These are phyloP conservation scores for Cucumis hystrix DNA, from an alignment of 306 rosid genomes.

Conservation along the genomic window DNA sequence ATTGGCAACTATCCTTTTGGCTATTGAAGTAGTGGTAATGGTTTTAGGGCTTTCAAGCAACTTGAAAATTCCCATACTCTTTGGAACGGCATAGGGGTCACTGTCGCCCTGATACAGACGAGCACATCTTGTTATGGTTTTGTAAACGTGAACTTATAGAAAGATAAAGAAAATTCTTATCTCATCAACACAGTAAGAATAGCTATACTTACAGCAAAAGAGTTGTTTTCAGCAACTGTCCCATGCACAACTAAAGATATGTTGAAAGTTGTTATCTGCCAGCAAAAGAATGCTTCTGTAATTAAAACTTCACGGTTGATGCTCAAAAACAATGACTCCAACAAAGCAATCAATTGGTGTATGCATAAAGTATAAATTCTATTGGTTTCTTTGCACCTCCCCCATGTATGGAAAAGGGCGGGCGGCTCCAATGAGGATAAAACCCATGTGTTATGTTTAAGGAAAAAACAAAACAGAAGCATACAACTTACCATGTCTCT, in stretches of 20 bases:
- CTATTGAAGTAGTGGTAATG: conserved; percentile 65
- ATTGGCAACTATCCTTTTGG: conserved; percentile 82
- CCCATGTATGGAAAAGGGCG: neutral
- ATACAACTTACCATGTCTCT: conserved; percentile 66
- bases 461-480: neutral
- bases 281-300: conserved; percentile 8
- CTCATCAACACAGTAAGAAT: conserved; percentile 1
- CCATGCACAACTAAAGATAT: conserved; percentile 75
- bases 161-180: neutral
- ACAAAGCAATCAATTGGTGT: neutral
- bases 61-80: conserved; percentile 70
- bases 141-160: neutral
- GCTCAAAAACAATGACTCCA: neutral
- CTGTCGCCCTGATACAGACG: conserved; percentile 36
- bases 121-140: conserved; percentile 1
- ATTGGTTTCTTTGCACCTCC: neutral
- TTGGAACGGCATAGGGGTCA: conserved; percentile 74
- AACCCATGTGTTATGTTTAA: neutral
- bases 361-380: neutral
- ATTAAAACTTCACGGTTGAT: neutral
- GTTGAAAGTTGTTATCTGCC: conserved; percentile 90
- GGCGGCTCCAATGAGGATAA: neutral
- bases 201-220: conserved; percentile 31
- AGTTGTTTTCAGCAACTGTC: conserved; percentile 60
- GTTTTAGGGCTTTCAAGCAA: conserved; percentile 79